These are phyloP conservation scores for Noccaea caerulescens DNA, from an alignment of 345 rosid genomes.

Conservation along the genomic window DNA sequence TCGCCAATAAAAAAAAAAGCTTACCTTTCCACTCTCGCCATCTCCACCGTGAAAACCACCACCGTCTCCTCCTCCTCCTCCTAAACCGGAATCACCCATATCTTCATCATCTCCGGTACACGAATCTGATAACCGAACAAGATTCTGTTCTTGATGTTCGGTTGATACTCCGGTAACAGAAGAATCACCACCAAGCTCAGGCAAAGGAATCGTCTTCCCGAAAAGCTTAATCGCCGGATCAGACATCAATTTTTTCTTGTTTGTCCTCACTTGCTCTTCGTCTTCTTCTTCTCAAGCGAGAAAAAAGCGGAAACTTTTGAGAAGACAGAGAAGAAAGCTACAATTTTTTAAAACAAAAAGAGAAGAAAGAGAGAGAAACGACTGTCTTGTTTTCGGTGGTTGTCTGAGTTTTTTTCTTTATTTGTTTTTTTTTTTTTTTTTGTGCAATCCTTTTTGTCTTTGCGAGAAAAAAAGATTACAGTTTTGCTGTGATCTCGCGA, in stretches of 20 bases:
- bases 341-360: background rate
- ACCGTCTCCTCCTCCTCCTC: slow-evolving; percentile 9
- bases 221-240: slow-evolving; percentile 94
- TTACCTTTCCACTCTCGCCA: slow-evolving; percentile 47
- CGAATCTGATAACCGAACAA: slow-evolving; percentile 46
- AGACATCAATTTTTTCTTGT: slow-evolving; percentile 53
- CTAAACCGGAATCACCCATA: slow-evolving; percentile 31
- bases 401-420: slow-evolving; percentile 21
- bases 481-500: slow-evolving; percentile 39
- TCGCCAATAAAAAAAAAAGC: slow-evolving; percentile 1
- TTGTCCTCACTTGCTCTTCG: background rate
- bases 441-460: slow-evolving; percentile 5
- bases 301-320: slow-evolving; percentile 44
- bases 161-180: slow-evolving; percentile 36
- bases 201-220: slow-evolving; percentile 82
- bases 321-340: slow-evolving; percentile 21
- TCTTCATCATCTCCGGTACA: slow-evolving; percentile 37
- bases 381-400: slow-evolving; percentile 43
- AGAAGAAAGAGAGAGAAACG: slow-evolving; percentile 31
- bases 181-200: slow-evolving; percentile 49
- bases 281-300: slow-evolving; percentile 18
- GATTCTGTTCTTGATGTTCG: slow-evolving; percentile 48
- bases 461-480: slow-evolving; percentile 39
- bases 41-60: slow-evolving; percentile 40
- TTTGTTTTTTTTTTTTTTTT: background rate